Percentiles rank a stretch among this genome's conserved stretches.
Evolutionary conservation across 768 basidiomycete genomes (phyloP).

Genomic region (Hypholoma sublateritium): DNA sequence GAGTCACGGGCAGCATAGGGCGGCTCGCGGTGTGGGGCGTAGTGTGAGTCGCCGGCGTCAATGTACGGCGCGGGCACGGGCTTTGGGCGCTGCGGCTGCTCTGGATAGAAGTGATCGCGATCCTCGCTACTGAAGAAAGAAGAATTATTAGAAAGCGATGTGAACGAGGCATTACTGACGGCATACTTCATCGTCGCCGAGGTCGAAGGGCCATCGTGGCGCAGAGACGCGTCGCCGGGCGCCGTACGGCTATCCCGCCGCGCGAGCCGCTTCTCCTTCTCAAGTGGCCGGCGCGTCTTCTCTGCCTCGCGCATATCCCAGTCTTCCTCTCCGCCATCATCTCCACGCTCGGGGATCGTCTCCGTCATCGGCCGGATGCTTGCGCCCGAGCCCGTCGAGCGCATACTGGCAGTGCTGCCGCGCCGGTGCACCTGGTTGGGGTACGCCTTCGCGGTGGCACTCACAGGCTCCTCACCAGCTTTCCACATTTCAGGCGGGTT

Average conservation of each 20-base stretch:
- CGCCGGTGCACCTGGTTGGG: conserved; percentile 37
- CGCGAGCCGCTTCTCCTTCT: conserved; percentile 14
- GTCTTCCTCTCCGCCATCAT: conserved; percentile 20
- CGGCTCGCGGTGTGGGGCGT: conserved; percentile 9
- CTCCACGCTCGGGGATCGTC: conserved; percentile 36
- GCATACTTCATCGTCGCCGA: conserved; percentile 26
- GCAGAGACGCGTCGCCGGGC: conserved; percentile 13
- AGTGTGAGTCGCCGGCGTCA: conserved; percentile 12
- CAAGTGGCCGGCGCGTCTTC: conserved; percentile 10
- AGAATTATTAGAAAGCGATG: conserved; percentile 22
- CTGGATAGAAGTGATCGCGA: conserved; percentile 17
- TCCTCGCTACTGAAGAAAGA: conserved; percentile 24
- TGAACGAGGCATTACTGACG: conserved; percentile 16
- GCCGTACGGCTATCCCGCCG: conserved; percentile 22
- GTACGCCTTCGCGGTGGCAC: conserved; percentile 7
- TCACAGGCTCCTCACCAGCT: conserved; percentile 44
- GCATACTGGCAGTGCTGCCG: conserved; percentile 49
- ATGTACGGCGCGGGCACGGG: conserved; percentile 11
- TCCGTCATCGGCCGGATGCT: conserved; percentile 40
- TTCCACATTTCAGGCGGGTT: conserved; percentile 49
- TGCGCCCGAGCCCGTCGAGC: conserved; percentile 40
- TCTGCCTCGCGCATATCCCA: conserved; percentile 11
- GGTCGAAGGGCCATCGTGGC: conserved; percentile 16
- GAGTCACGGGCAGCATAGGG: conserved; percentile 4
- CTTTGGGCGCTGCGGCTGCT: conserved; percentile 3